phyloP scores from a whole-genome alignment of 1,284 basidiomycete genomes.

The Mycena citricolor region DNA sequence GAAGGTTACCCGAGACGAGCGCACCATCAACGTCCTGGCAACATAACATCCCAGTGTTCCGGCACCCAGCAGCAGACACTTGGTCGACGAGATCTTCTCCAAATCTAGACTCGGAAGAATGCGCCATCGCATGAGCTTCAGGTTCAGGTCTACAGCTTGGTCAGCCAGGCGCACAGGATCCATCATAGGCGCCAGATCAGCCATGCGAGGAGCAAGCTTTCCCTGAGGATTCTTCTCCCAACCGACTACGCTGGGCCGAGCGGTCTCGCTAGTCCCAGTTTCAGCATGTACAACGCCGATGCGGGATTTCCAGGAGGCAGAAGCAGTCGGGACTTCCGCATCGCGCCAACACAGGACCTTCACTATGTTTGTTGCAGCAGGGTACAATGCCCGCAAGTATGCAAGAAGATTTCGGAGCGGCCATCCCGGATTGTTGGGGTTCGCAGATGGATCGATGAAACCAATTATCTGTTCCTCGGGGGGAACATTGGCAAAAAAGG shows the following conservation, averaged over 20 bases:
- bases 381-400: slow-evolving; percentile 65
- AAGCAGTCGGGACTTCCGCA: slow-evolving; percentile 42
- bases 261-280: slow-evolving; percentile 21
- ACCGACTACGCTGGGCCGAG: slow-evolving; percentile 72
- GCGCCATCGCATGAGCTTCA: slow-evolving; percentile 98
- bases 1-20: background rate
- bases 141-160: slow-evolving; percentile 94
- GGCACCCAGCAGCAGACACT: slow-evolving; percentile 87
- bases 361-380: slow-evolving; percentile 48
- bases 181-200: slow-evolving; percentile 95
- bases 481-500: slow-evolving; percentile 33
- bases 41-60: slow-evolving; percentile 98
- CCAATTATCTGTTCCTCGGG: slow-evolving; percentile 62
- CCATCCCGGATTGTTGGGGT: slow-evolving; percentile 85
- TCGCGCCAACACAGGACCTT: slow-evolving; percentile 78
- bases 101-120: slow-evolving; percentile 89
- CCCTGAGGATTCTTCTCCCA: slow-evolving; percentile 89
- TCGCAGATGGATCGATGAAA: slow-evolving; percentile 88
- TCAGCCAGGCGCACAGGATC: slow-evolving; percentile 84
- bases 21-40: slow-evolving; percentile 82
- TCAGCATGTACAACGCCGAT: slow-evolving; percentile 50
- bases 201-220: slow-evolving; percentile 85
- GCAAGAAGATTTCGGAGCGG: slow-evolving; percentile 90
- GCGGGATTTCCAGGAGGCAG: slow-evolving; percentile 58
- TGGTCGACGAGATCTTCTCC: slow-evolving; percentile 80